A percentile compares a stretch with the other conserved stretches of the same genome.
Evolutionary conservation across 768 basidiomycete genomes (phyloP).

Genomic region (Dendrothele bispora): DNA sequence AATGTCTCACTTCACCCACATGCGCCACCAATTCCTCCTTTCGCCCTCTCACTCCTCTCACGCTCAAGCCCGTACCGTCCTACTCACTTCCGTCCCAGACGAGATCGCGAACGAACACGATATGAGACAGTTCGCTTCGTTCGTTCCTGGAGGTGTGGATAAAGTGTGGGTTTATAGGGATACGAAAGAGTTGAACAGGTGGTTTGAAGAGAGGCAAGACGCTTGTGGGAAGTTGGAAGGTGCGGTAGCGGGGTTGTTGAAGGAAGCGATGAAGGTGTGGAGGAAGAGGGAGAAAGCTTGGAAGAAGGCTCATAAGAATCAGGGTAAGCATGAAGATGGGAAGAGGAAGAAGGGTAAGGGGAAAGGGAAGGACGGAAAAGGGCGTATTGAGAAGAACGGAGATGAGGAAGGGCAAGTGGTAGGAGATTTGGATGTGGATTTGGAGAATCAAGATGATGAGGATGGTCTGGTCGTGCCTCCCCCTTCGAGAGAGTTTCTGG

Average conservation of each 20-base stretch:
- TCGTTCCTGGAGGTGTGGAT: conserved; percentile 69
- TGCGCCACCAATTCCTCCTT: conserved; percentile 60
- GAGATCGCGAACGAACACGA: conserved; percentile 48
- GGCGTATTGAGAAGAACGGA: conserved; percentile 15
- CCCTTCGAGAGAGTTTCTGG: conserved; percentile 34
- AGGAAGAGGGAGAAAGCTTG: conserved; percentile 35
- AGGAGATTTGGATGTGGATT: no score
- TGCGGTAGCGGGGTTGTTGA: conserved; percentile 51
- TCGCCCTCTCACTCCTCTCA: conserved; percentile 56
- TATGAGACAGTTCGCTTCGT: conserved; percentile 53
- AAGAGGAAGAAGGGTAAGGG: conserved; percentile 16
- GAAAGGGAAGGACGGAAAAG: conserved; percentile 22
- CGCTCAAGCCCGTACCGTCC: conserved; percentile 67
- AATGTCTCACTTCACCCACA: conserved; percentile 54
- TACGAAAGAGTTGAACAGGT: conserved; percentile 40
- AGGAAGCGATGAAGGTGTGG: conserved; percentile 39
- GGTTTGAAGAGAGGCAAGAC: conserved; percentile 45
- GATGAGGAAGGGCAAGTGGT: not conserved
- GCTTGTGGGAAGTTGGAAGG: conserved; percentile 55
- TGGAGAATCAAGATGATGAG: conserved; percentile 24
- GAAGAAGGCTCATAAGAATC: conserved; percentile 22
- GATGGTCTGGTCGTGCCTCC: conserved; percentile 18
- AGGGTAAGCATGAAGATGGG: no score
- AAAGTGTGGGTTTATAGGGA: conserved; percentile 69
- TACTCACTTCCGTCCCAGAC: conserved; percentile 63